Conservation (phyloP, 2,329 filamentous ascomycete genomes). For the Alternaria ventricosa region DNA sequence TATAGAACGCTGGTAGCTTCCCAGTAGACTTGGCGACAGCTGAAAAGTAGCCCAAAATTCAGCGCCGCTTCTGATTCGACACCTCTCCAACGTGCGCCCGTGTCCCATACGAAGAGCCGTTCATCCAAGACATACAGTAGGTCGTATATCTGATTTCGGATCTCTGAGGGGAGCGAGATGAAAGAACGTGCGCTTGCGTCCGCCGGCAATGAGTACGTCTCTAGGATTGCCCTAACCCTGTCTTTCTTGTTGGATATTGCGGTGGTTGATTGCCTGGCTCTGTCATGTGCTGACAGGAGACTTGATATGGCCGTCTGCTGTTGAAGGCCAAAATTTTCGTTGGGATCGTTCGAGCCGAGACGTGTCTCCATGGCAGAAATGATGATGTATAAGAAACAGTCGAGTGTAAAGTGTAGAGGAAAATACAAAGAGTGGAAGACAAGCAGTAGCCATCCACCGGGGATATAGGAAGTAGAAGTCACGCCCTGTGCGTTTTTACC, state of each 20-base stretch:
- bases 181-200: background rate
- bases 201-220: background rate
- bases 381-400: background rate
- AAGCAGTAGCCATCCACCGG: background rate
- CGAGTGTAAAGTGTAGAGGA: background rate
- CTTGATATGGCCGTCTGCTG: background rate
- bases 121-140: background rate
- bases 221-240: background rate
- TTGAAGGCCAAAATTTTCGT: background rate
- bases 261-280: background rate
- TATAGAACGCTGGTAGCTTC: background rate
- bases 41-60: background rate
- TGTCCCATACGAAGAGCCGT: background rate
- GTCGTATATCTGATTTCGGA: background rate
- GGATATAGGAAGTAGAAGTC: background rate
- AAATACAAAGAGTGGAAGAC: background rate
- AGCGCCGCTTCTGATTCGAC: background rate
- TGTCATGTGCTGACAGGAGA: background rate
- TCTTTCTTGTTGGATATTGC: background rate
- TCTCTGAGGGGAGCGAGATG: background rate
- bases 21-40: background rate
- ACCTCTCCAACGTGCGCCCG: background rate
- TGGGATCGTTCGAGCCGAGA: background rate
- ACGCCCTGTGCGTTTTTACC: background rate
- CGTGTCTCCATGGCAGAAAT: background rate